Evolutionary conservation across 805 yeast species (phyloP).

Genomic region (Candida endomychidarum): DNA sequence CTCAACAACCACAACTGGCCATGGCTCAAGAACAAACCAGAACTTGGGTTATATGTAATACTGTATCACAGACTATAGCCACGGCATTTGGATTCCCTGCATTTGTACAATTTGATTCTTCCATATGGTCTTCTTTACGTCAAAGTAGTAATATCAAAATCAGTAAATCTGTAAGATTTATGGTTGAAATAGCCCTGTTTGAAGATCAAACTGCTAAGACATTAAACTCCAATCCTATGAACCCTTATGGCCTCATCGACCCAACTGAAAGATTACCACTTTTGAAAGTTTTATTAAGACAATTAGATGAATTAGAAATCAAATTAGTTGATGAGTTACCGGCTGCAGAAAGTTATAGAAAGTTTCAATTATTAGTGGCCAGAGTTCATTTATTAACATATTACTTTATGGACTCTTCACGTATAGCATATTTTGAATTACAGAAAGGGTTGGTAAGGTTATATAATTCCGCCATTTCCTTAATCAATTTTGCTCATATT

Average conservation of each 20-base stretch:
- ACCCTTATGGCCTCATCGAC: conserved; percentile 63
- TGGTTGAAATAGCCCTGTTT: conserved; percentile 80
- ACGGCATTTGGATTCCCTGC: conserved; percentile 95
- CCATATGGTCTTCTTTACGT: conserved; percentile 55
- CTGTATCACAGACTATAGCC: conserved; percentile 86
- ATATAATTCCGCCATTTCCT: conserved; percentile 74
- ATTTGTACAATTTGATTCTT: conserved; percentile 78
- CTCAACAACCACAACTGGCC: conserved; percentile 37
- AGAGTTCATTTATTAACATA: conserved; percentile 82
- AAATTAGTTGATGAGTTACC: conserved; percentile 41
- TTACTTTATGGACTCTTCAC: conserved; percentile 67
- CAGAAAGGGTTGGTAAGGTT: conserved; percentile 72
- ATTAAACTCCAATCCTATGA: conserved; percentile 66
- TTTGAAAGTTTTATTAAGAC: conserved; percentile 64
- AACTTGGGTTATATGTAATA: conserved; percentile 94
- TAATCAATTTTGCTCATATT: conserved; percentile 64
- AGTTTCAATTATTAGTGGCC: conserved; percentile 67
- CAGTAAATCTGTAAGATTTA: conserved; percentile 63
- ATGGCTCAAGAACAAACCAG: conserved; percentile 73
- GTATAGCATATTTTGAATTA: conserved; percentile 56
- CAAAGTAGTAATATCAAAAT: conserved; percentile 43
- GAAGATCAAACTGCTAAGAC: conserved; percentile 84
- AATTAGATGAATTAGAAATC: conserved; percentile 74
- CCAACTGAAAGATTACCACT: conserved; percentile 74
- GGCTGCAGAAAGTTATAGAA: conserved; percentile 60